phyloP scores from a whole-genome alignment of 1,139 yeast genomes.

The Yamadazyma membranifaciens region DNA sequence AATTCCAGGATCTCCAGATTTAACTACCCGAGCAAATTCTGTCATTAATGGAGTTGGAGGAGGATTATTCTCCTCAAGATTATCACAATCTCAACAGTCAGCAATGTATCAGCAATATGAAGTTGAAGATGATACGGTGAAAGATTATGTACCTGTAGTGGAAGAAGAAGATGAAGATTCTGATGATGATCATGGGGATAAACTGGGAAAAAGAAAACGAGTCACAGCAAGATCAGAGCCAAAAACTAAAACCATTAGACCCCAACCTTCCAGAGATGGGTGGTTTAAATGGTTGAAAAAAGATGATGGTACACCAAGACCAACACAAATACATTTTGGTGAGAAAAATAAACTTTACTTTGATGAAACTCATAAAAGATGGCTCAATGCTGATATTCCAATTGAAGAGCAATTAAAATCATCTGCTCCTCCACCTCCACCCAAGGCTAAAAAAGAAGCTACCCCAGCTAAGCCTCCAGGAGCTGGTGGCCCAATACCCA shows the following conservation, averaged over 20 bases:
- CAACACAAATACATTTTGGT: constrained; percentile 83
- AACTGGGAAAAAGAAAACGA: constrained; percentile 14
- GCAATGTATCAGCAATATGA: constrained; percentile 49
- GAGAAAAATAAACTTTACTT: constrained; percentile 71
- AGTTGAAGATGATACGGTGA: constrained; percentile 47
- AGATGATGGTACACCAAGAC: constrained; percentile 65
- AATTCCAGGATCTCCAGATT: constrained; percentile 49
- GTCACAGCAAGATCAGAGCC: constrained; percentile 16
- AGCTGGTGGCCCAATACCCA: constrained; percentile 13
- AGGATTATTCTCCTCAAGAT: constrained; percentile 33
- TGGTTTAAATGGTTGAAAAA: constrained; percentile 56
- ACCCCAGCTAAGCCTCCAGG: constrained; percentile 23
- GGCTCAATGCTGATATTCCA: constrained; percentile 76
- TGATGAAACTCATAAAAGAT: constrained; percentile 81
- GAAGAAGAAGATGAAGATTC: constrained; percentile 46
- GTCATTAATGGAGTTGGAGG: constrained; percentile 44
- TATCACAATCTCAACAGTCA: constrained; percentile 48
- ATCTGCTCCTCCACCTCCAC: constrained; percentile 75
- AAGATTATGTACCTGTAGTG: constrained; percentile 43
- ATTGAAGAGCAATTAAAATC: constrained; percentile 66
- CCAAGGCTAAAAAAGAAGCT: constrained; percentile 38
- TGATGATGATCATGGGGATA: constrained; percentile 27
- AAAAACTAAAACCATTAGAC: constrained; percentile 4
- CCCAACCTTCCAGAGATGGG: constrained; percentile 20
- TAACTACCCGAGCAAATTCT: constrained; percentile 46